phyloP scores from a whole-genome alignment of 371 early-diverging fungal genomes.

The Sporodiniella umbellata region DNA sequence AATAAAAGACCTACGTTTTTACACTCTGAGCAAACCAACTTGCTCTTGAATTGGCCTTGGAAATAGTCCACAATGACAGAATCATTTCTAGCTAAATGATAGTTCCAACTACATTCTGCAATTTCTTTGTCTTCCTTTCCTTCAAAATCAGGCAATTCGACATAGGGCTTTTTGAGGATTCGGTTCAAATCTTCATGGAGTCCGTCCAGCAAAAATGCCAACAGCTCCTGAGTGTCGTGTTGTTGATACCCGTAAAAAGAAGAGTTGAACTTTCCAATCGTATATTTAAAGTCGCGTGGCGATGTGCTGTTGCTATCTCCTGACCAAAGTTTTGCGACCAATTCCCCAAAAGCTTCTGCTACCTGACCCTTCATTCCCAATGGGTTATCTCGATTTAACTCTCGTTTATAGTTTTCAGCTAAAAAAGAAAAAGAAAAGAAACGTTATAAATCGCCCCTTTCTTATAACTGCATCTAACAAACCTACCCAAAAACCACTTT shows the following conservation, averaged over 20 bases:
- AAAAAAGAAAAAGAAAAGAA: neutral
- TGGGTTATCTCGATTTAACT: conserved; percentile 53
- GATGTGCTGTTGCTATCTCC: conserved; percentile 38
- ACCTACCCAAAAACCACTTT: conserved; percentile 48
- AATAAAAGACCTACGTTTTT: conserved; percentile 28
- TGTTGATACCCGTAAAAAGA: conserved; percentile 70
- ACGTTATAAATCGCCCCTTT: neutral
- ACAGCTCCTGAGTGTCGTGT: conserved; percentile 73
- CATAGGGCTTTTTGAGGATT: conserved; percentile 69
- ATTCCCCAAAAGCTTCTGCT: conserved; percentile 62
- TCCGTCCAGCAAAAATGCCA: conserved; percentile 59
- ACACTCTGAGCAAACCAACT: conserved; percentile 70
- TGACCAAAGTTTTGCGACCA: conserved; percentile 61
- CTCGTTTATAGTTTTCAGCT: conserved; percentile 37
- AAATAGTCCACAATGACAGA: conserved; percentile 78
- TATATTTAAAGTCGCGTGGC: conserved; percentile 71
- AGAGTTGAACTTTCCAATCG: conserved; percentile 63
- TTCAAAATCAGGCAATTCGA: conserved; percentile 72
- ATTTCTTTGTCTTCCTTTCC: conserved; percentile 60
- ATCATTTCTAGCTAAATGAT: conserved; percentile 64
- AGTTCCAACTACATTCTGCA: conserved; percentile 54
- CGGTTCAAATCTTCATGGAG: conserved; percentile 74
- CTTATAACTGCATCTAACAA: neutral
- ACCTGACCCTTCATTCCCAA: conserved; percentile 60
- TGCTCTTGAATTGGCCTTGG: conserved; percentile 80